Evolutionary conservation across 75 land plant genomes (phyloP).

Genomic region (Picea sitchensis): DNA sequence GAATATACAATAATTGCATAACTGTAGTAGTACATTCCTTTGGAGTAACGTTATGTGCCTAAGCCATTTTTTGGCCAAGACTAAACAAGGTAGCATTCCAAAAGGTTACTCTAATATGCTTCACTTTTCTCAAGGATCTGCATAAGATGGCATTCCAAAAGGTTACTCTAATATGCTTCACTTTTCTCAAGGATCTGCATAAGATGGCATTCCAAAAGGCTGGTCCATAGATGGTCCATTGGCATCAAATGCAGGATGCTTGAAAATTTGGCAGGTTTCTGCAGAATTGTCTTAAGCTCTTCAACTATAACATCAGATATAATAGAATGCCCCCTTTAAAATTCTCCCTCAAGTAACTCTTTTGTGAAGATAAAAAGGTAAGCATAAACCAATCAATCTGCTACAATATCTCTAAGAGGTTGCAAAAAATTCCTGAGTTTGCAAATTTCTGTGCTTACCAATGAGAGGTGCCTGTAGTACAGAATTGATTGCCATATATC

Average conservation of each 20-base stretch:
- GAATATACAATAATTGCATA: slow-evolving; percentile 3
- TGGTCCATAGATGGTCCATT: not conserved
- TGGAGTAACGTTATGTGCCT: not conserved
- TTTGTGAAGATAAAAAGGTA: not conserved
- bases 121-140: not conserved
- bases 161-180: not conserved
- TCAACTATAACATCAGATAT: not conserved
- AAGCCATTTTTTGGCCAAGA: not conserved
- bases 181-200: not conserved
- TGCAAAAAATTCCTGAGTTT: not conserved
- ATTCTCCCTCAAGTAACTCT: not conserved
- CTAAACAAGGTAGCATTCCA: too few relatives aligned
- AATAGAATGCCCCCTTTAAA: slow-evolving; percentile 1
- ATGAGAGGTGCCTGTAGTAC: not conserved
- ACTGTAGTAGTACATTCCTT: not conserved
- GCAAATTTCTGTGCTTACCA: not conserved
- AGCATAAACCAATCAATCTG: not conserved
- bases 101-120: too few relatives aligned
- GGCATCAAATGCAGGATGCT: not conserved
- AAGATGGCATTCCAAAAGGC: not conserved
- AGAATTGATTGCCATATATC: not conserved
- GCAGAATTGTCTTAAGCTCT: not conserved
- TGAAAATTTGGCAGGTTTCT: not conserved
- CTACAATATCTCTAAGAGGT: not conserved
- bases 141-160: too few relatives aligned